phyloP scores from a whole-genome alignment of 306 rosid genomes.

The Geum urbanum region DNA sequence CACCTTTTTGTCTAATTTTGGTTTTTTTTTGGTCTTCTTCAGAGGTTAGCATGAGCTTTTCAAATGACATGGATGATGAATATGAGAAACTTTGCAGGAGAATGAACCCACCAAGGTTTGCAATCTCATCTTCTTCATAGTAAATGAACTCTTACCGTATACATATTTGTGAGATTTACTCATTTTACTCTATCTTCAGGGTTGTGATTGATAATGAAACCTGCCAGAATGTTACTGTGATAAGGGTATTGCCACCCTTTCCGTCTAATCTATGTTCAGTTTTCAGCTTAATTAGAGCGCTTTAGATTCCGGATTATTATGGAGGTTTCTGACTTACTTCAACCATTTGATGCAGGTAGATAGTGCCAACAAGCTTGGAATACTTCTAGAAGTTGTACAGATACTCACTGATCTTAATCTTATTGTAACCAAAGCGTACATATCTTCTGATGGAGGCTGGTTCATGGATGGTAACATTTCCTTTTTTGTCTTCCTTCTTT shows the following conservation, averaged over 20 bases:
- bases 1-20: conserved; percentile 36
- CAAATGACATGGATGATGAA: conserved; percentile 81
- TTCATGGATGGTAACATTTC: conserved; percentile 85
- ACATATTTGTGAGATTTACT: conserved; percentile 21
- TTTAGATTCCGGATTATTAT: conserved; percentile 7
- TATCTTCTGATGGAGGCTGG: conserved; percentile 97
- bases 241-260: conserved; percentile 46
- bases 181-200: conserved; percentile 44
- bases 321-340: conserved; percentile 14
- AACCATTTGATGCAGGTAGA: conserved; percentile 50
- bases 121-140: conserved; percentile 22
- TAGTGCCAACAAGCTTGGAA: conserved; percentile 81
- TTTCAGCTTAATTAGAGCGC: neutral
- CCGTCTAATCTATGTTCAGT: neutral
- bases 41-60: conserved; percentile 70
- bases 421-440: conserved; percentile 76
- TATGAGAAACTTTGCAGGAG: conserved; percentile 81
- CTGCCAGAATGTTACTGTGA: conserved; percentile 79
- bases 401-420: conserved; percentile 85
- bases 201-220: conserved; percentile 90
- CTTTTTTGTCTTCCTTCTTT: conserved; percentile 2
- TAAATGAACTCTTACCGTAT: neutral
- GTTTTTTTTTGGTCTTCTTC: conserved; percentile 17
- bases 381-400: conserved; percentile 91
- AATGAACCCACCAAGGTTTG: conserved; percentile 81